Evolutionary conservation across 2,329 filamentous ascomycete species (phyloP).

Genomic region (Ophiostoma novo-ulmi): DNA sequence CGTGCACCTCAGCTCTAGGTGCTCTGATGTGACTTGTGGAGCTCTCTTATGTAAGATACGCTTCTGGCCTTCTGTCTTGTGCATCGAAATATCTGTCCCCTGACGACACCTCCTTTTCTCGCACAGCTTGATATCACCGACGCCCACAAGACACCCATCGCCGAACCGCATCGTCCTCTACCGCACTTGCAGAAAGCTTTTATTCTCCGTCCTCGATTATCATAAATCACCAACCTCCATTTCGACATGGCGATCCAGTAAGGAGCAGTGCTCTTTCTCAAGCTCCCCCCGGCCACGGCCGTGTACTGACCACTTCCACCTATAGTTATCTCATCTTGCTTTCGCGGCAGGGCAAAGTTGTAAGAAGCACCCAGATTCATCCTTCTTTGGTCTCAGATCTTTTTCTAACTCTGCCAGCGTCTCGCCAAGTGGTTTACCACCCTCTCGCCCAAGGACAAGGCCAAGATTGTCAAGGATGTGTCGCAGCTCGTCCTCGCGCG

Average conservation of each 20-base stretch:
- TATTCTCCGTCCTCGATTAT: neutral
- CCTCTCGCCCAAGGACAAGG: slow-evolving; percentile 94
- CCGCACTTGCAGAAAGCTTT: neutral
- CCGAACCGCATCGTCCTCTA: neutral
- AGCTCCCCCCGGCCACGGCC: neutral
- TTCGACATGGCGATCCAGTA: slow-evolving; percentile 49
- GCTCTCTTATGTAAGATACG: slow-evolving; percentile 11
- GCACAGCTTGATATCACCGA: slow-evolving; percentile 4
- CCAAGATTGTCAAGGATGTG: slow-evolving; percentile 99
- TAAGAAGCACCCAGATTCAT: slow-evolving; percentile 45
- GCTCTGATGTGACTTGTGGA: slow-evolving; percentile 13
- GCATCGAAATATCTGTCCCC: slow-evolving; percentile 24
- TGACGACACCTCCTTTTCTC: slow-evolving; percentile 21
- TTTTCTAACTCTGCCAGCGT: slow-evolving; percentile 53
- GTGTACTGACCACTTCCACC: slow-evolving; percentile 13
- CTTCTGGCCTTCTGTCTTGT: neutral
- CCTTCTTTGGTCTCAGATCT: too few species aligned
- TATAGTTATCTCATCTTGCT: slow-evolving; percentile 94
- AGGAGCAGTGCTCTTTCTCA: slow-evolving; percentile 25
- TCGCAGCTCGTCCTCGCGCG: slow-evolving; percentile 93
- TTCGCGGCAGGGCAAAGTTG: slow-evolving; percentile 98
- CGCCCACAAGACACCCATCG: slow-evolving; percentile 1
- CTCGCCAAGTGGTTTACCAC: slow-evolving; percentile 99
- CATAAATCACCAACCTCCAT: neutral
- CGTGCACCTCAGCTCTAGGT: neutral